Percentiles rank a stretch among this genome's conserved stretches.
phyloP scores from a whole-genome alignment of 2,329 filamentous ascomycete species.

The Talaromyces sp. region DNA sequence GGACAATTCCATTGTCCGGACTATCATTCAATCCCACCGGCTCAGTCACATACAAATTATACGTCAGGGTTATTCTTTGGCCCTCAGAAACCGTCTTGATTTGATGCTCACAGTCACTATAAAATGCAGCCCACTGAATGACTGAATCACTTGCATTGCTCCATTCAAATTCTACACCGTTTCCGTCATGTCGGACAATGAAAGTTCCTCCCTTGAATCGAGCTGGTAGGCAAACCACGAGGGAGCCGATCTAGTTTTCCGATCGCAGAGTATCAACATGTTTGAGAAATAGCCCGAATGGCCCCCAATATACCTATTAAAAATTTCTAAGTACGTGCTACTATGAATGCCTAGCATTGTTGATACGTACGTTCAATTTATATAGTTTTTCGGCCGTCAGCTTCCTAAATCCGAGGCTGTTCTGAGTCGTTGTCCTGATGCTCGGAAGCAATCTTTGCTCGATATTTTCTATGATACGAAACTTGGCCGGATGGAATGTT shows the following conservation, averaged over 20 bases:
- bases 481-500: slow-evolving; percentile 49
- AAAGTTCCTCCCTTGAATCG: slow-evolving; percentile 29
- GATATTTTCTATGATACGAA: slow-evolving; percentile 50
- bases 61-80: slow-evolving; percentile 55
- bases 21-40: too few relatives aligned
- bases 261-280: slow-evolving; percentile 54
- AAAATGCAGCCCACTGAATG: slow-evolving; percentile 36
- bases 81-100: slow-evolving; percentile 46
- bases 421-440: too few relatives aligned
- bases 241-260: slow-evolving; percentile 46
- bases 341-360: too few relatives aligned
- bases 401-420: slow-evolving; percentile 19
- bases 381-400: slow-evolving; percentile 54
- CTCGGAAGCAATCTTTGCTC: slow-evolving; percentile 43
- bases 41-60: slow-evolving; percentile 43
- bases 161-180: slow-evolving; percentile 25
- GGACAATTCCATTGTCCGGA: neutral
- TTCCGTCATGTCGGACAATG: slow-evolving; percentile 29
- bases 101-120: slow-evolving; percentile 34
- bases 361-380: slow-evolving; percentile 48
- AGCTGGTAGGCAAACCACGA: slow-evolving; percentile 50
- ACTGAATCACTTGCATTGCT: slow-evolving; percentile 13
- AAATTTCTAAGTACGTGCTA: neutral
- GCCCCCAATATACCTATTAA: slow-evolving; percentile 47
- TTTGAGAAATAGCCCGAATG: slow-evolving; percentile 47